Conservation (phyloP, 495 filamentous ascomycete species). For the Penicillium subrubescens region DNA sequence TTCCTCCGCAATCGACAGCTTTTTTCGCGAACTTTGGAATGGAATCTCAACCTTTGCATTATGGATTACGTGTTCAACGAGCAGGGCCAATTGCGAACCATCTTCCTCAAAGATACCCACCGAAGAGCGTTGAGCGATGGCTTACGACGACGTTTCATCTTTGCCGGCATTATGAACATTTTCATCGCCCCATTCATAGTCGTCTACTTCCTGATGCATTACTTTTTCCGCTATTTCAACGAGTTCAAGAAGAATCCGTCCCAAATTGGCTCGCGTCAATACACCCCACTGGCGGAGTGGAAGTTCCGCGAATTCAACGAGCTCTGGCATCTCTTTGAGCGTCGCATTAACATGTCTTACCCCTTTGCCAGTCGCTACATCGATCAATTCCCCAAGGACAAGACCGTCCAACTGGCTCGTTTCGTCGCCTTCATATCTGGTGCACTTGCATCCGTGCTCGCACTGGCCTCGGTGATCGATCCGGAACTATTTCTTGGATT, state of each 20-base stretch:
- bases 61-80: constrained; percentile 94
- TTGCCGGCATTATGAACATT: constrained; percentile 83
- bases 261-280: constrained; percentile 77
- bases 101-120: constrained; percentile 81
- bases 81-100: constrained; percentile 75
- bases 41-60: constrained; percentile 85
- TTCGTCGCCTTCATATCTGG: constrained; percentile 88
- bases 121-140: constrained; percentile 75
- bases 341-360: constrained; percentile 89
- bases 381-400: constrained; percentile 95
- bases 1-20: constrained; percentile 77
- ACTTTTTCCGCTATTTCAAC: constrained; percentile 91
- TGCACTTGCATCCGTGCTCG: constrained; percentile 80
- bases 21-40: constrained; percentile 81
- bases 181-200: constrained; percentile 83
- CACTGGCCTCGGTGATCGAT: constrained; percentile 77
- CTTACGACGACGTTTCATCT: constrained; percentile 72
- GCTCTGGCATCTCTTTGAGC: constrained; percentile 85
- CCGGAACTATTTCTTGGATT: constrained; percentile 89
- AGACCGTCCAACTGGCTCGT: constrained; percentile 76
- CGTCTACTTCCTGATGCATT: constrained; percentile 78
- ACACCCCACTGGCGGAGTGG: constrained; percentile 94
- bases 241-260: constrained; percentile 94
- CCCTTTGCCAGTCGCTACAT: constrained; percentile 90
- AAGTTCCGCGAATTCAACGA: constrained; percentile 99